Base-by-base conservation (phyloP, 306 rosid genomes). In the Macrotyloma uniflorum region DNA sequence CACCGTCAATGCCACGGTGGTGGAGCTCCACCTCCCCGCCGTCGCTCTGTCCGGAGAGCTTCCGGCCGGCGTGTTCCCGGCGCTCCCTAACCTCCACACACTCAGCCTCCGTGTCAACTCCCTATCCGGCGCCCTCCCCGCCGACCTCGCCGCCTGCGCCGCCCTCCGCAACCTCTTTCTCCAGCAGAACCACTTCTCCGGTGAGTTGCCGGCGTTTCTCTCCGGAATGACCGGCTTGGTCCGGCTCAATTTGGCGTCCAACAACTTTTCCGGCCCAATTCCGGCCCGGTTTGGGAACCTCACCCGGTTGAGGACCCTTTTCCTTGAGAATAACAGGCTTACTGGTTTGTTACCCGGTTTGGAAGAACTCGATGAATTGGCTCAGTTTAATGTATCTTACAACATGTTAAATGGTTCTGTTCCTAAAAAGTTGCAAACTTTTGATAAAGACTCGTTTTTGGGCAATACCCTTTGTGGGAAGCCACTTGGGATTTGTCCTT, bases 141-240 rank as follows among this genome's bases (percentile, higher is more conserved):
- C 81, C 36, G 93, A 90, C 79, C 87, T 90, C 53, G 77, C 86
- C 36, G 16, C 78, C 3, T 82, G 86, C 45, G 36, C 74, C 22
- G 51, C 64, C 55, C 90, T 90, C 42, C 90, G 87, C 18, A 90
- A 84, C 82, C 84, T 90, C 26, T 90, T 87, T 84, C 86, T 90
- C 63, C 93, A 90, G 23, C 82, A 75, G 18, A 90, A 90, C 67
- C 4, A 42, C 5, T 53, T 90, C 69, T 71, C 91, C 40, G 88
- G 90, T 23, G 90, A 84, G 64, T n/a, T 90, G 13, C 93, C 93
- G 6, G 59, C 64, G 11, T 82, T 76, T 0, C 2, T 90, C 12
- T 84, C 85, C 53, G 28, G 63, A 1, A 75, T 90, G 38, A 83
- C 50, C 2, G 15, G 9, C 42, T 78, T 90, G 43, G 85, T 90